Evolutionary conservation across 345 rosid genomes (phyloP).

Genomic region (Orychophragmus violaceus): DNA sequence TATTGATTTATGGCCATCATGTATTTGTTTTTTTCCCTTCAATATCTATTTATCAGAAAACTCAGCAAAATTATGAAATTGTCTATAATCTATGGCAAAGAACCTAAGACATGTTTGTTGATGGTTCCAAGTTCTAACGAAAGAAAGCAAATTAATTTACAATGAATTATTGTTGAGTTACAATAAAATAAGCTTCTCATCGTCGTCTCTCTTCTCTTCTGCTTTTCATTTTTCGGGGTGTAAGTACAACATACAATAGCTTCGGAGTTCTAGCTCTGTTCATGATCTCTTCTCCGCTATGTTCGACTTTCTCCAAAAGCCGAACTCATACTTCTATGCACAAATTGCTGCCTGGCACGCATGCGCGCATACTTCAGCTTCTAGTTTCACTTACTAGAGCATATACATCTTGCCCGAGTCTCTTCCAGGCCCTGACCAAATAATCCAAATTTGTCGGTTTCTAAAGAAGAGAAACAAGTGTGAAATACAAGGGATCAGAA

Average conservation of each 20-base stretch:
- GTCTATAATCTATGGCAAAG: background rate
- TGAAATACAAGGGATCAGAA: background rate
- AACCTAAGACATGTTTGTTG: background rate
- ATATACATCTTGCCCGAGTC: conserved; percentile 56
- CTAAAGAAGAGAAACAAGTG: background rate
- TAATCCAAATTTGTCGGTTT: background rate
- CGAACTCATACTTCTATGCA: conserved; percentile 23
- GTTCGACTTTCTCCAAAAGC: background rate
- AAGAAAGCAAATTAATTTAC: conserved; percentile 16
- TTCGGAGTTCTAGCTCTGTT: conserved; percentile 22
- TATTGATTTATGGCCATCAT: background rate
- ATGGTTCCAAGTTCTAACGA: background rate
- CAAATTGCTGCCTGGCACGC: conserved; percentile 3
- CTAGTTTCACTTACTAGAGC: conserved; percentile 32
- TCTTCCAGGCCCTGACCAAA: conserved; percentile 47
- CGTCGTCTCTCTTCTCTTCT: conserved; percentile 14
- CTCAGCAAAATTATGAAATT: background rate
- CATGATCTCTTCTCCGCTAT: conserved; percentile 30
- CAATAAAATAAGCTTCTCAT: conserved; percentile 25
- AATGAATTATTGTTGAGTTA: conserved; percentile 20
- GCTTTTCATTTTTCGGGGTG: conserved; percentile 8
- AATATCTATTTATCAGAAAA: no score
- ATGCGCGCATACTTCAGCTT: background rate
- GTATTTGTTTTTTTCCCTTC: background rate
- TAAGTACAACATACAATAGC: conserved; percentile 17